Evolutionary conservation across 176 grass and related monocot species (phyloP), one percentile per base, ranked within the genome.

Genomic region (Dendrocalamus sinicus): DNA sequence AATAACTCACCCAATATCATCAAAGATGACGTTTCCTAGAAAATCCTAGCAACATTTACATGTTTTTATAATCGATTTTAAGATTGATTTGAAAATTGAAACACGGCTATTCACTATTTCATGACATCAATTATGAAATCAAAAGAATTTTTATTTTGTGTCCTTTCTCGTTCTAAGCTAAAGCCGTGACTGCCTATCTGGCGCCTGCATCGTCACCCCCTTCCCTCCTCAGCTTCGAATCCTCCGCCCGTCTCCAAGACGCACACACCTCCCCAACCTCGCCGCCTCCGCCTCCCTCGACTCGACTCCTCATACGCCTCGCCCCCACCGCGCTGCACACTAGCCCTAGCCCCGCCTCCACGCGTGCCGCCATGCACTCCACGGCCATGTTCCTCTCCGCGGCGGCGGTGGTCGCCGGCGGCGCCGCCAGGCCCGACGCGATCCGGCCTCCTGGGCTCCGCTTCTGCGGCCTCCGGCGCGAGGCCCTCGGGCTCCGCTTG

Each of bases 381-480:
- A 73, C 82, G 87, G 87, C 60, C 45, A 80, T 89, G 47, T 89
- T 81, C 58, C 81, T 84, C 75, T 84, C 87, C 24, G 23, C 47
- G 13, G 46, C 68, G 6, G 68, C 74, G 3, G 48, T 58, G 19
- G 87, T 14, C 17, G 10, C 74, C 47, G 63, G 71, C 45, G 60
- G 32, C 45, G 32, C 12, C 8, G 13, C 58, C 64, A 30, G 84
- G 64, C 8, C 84, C 17, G 75, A 70, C 74, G 64, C 40, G 41
- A 78, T 79, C 65, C 75, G 53, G 66, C 75, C 80, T 20, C 53
- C 64, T 3, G 72, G 64, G 17, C 71, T 89, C 46, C 83, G 79
- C n/a, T 92, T 89, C 83, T 95, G 91, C 67, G 93, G 93, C 24
- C 84, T 95, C 51, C 89, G 89, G 17, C 84, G 66, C 14, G 89